phyloP scores from a whole-genome alignment of 306 rosid genomes.

The Gastrolobium villosum region DNA sequence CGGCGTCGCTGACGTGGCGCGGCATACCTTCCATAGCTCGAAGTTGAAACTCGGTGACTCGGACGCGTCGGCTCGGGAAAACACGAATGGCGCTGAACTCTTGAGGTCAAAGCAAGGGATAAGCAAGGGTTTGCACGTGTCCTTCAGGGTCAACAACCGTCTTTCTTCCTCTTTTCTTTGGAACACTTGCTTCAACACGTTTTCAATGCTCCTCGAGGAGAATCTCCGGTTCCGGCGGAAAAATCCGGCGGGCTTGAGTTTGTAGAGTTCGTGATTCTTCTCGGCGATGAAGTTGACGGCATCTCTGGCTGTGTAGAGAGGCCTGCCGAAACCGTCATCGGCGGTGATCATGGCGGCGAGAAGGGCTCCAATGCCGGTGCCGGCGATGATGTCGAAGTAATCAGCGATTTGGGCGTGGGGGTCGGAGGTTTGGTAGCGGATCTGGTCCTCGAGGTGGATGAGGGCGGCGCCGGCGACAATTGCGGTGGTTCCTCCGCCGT shows the following conservation, averaged over 20 bases:
- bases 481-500: slow-evolving; percentile 89
- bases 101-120: slow-evolving; percentile 93
- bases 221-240: slow-evolving; percentile 62
- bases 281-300: slow-evolving; percentile 58
- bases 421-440: slow-evolving; percentile 82
- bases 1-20: slow-evolving; percentile 91
- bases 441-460: slow-evolving; percentile 91
- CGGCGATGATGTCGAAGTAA: slow-evolving; percentile 89
- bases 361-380: slow-evolving; percentile 85
- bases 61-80: slow-evolving; percentile 94
- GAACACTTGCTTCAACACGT: slow-evolving; percentile 45
- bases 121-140: slow-evolving; percentile 87
- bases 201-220: slow-evolving; percentile 48
- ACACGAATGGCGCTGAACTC: slow-evolving; percentile 94
- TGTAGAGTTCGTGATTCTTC: slow-evolving; percentile 61
- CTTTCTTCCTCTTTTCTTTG: slow-evolving; percentile 60
- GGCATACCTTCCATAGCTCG: slow-evolving; percentile 90
- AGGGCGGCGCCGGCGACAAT: slow-evolving; percentile 80
- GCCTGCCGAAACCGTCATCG: slow-evolving; percentile 78
- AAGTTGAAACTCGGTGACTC: slow-evolving; percentile 93
- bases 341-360: slow-evolving; percentile 82
- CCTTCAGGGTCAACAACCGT: slow-evolving; percentile 70
- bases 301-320: slow-evolving; percentile 75
- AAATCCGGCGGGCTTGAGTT: slow-evolving; percentile 43
- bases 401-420: slow-evolving; percentile 82